A percentile compares a stretch with the other conserved stretches of the same genome.
Conservation (phyloP, 2,329 filamentous ascomycete genomes). For the Alternaria ethzedia region DNA sequence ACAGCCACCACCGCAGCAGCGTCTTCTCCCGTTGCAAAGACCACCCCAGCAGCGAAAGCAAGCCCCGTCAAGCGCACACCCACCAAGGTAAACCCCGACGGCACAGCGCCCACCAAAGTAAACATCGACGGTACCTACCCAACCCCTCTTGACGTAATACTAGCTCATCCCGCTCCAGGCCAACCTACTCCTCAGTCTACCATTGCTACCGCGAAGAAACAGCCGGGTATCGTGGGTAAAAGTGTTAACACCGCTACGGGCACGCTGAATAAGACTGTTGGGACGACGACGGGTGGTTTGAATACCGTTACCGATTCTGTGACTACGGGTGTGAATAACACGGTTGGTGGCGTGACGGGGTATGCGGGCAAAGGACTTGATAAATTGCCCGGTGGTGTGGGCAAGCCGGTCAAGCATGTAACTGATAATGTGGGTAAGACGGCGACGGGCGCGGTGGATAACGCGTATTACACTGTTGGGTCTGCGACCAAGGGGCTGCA, state of each 20-base stretch:
- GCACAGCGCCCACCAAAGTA: slow-evolving; percentile 10
- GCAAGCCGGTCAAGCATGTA: slow-evolving; percentile 49
- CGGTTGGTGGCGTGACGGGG: slow-evolving; percentile 48
- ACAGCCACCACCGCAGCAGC: slow-evolving; percentile 10
- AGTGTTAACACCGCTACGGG: slow-evolving; percentile 43
- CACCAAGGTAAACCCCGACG: slow-evolving; percentile 18
- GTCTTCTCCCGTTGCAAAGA: slow-evolving; percentile 5
- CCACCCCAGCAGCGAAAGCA: slow-evolving; percentile 22
- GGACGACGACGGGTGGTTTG: slow-evolving; percentile 42
- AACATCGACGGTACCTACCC: slow-evolving; percentile 37
- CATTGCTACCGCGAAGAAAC: slow-evolving; percentile 29
- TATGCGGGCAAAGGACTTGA: slow-evolving; percentile 48
- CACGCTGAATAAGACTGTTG: slow-evolving; percentile 44
- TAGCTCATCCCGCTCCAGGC: slow-evolving; percentile 36
- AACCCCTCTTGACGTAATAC: slow-evolving; percentile 33
- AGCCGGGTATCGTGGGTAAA: slow-evolving; percentile 44
- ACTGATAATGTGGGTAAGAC: slow-evolving; percentile 53
- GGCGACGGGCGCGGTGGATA: slow-evolving; percentile 47
- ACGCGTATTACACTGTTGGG: slow-evolving; percentile 50
- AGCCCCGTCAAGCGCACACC: slow-evolving; percentile 35
- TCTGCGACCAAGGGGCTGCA: slow-evolving; percentile 51
- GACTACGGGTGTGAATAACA: slow-evolving; percentile 44
- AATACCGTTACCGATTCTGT: slow-evolving; percentile 49
- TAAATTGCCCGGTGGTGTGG: slow-evolving; percentile 41
- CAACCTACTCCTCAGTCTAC: slow-evolving; percentile 21